Percentiles rank a stretch among this genome's conserved stretches.
Evolutionary conservation across 164 flowering plant species (phyloP).

Genomic region (Cinnamomum chago): DNA sequence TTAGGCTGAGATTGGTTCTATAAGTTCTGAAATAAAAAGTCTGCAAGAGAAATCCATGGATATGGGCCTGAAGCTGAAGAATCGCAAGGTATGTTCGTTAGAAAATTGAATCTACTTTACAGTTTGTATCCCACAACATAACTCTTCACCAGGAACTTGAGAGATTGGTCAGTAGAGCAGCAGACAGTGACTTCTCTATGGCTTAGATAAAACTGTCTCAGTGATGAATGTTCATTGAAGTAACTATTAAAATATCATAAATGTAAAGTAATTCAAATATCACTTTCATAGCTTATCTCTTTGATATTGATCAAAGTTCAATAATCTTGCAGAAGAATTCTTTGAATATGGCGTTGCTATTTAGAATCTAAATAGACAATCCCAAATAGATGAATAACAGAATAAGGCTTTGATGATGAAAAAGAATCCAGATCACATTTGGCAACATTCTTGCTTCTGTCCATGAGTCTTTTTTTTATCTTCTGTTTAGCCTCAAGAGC

Average conservation of each 20-base stretch:
- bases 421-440: no score
- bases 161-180: neutral
- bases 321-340: neutral
- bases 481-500: no score
- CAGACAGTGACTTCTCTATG: neutral
- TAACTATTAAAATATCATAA: neutral
- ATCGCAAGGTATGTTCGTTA: slow-evolving; percentile 72
- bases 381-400: neutral
- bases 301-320: neutral
- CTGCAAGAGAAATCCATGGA: slow-evolving; percentile 99
- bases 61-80: slow-evolving; percentile 95
- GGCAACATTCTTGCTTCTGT: no score
- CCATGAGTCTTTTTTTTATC: no score
- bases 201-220: neutral
- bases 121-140: neutral
- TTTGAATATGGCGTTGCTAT: neutral
- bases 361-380: neutral
- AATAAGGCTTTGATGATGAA: neutral
- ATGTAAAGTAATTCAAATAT: neutral
- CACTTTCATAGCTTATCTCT: neutral
- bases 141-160: neutral
- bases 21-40: slow-evolving; percentile 91
- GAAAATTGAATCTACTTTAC: neutral
- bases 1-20: slow-evolving; percentile 96
- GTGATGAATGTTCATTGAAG: neutral